These are phyloP conservation scores for Populus hybrid DNA, from an alignment of 441 rosid species.

Conservation along the genomic window DNA sequence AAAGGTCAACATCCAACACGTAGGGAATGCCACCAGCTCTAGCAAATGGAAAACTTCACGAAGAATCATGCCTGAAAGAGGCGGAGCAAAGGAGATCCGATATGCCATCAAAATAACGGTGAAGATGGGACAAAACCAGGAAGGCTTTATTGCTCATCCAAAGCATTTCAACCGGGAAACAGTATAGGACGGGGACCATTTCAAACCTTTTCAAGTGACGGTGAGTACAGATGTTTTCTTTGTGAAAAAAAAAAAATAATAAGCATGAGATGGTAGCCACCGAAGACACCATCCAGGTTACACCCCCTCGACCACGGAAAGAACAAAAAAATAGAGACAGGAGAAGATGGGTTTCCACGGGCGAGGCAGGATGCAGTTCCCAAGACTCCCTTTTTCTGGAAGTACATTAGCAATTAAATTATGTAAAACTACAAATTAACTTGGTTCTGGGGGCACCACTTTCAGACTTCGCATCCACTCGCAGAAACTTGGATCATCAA, in stretches of 20 bases:
- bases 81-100: background rate
- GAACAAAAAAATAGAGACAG: background rate
- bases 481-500: slow-evolving; percentile 89
- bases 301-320: background rate
- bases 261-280: slow-evolving; percentile 3
- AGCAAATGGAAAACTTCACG: background rate
- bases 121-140: background rate
- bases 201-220: slow-evolving; percentile 7
- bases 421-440: slow-evolving; percentile 27
- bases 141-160: slow-evolving; percentile 10
- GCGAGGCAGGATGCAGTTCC: slow-evolving; percentile 14
- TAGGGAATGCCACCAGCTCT: background rate
- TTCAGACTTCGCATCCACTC: slow-evolving; percentile 88
- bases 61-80: background rate
- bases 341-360: background rate
- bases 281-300: background rate
- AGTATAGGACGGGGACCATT: slow-evolving; percentile 1
- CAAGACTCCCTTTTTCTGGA: slow-evolving; percentile 14
- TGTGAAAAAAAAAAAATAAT: background rate
- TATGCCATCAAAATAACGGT: background rate
- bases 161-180: slow-evolving; percentile 9
- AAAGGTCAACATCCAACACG: background rate
- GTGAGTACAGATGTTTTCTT: slow-evolving; percentile 11
- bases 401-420: slow-evolving; percentile 13
- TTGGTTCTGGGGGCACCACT: slow-evolving; percentile 85